Conservation (phyloP, 805 yeast genomes). For the Candida germanica region DNA sequence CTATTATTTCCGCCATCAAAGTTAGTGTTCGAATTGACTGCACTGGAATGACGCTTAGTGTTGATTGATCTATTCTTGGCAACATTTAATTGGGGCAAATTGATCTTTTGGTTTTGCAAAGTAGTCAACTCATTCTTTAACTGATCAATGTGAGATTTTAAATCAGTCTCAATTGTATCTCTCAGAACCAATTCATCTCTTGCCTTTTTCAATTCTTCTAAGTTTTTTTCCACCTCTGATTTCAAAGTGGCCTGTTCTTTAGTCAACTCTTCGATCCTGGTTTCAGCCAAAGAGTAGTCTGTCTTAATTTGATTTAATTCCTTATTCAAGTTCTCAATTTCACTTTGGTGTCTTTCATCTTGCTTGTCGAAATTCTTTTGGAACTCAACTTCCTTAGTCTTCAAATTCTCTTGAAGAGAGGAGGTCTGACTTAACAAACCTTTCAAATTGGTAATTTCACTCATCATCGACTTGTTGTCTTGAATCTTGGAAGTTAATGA, state of each 20-base stretch:
- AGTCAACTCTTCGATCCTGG: slow-evolving; percentile 57
- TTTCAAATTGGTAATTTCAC: slow-evolving; percentile 51
- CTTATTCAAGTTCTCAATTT: slow-evolving; percentile 48
- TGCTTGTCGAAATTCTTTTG: slow-evolving; percentile 44
- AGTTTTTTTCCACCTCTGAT: slow-evolving; percentile 57
- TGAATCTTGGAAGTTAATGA: slow-evolving; percentile 72
- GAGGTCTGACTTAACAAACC: slow-evolving; percentile 51
- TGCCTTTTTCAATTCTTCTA: slow-evolving; percentile 60
- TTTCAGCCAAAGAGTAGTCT: slow-evolving; percentile 56
- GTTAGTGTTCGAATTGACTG: slow-evolving; percentile 3
- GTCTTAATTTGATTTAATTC: slow-evolving; percentile 54
- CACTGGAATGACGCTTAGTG: slow-evolving; percentile 39
- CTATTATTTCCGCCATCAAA: slow-evolving; percentile 33
- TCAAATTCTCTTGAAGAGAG: slow-evolving; percentile 50
- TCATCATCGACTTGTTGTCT: slow-evolving; percentile 71
- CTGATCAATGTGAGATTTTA: slow-evolving; percentile 58
- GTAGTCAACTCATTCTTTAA: slow-evolving; percentile 50
- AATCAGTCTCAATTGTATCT: slow-evolving; percentile 62
- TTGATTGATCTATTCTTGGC: slow-evolving; percentile 32
- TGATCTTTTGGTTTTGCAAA: slow-evolving; percentile 34
- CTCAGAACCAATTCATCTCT: slow-evolving; percentile 56
- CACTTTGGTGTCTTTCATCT: slow-evolving; percentile 46
- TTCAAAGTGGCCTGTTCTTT: slow-evolving; percentile 60
- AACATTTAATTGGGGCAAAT: slow-evolving; percentile 15
- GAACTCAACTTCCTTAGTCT: slow-evolving; percentile 54